Conservation (phyloP, 169 alveolate genomes). For the Plasmodium chabaudi region DNA sequence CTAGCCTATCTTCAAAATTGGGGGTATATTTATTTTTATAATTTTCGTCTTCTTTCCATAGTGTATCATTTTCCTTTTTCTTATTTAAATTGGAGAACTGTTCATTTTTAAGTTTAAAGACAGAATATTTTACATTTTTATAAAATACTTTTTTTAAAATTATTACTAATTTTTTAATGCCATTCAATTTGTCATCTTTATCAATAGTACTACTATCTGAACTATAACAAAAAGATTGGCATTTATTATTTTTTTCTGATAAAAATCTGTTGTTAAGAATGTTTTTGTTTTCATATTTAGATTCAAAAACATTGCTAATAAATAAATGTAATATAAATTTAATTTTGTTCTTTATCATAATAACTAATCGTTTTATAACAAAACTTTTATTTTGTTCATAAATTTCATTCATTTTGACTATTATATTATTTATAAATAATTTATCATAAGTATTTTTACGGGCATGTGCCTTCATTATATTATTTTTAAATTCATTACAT, state of each 20-base stretch:
- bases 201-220: background rate
- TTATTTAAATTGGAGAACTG: background rate
- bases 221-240: background rate
- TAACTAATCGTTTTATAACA: conserved; percentile 22
- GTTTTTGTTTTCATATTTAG: background rate
- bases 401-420: conserved; percentile 10
- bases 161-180: conserved; percentile 20
- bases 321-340: conserved; percentile 10
- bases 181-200: background rate
- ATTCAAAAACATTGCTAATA: conserved; percentile 16
- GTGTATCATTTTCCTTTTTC: background rate
- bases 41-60: background rate
- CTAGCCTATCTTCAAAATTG: background rate
- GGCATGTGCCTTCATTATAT: conserved; percentile 23
- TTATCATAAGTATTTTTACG: conserved; percentile 12
- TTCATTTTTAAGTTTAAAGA: conserved; percentile 1
- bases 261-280: background rate
- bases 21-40: background rate
- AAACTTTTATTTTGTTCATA: conserved; percentile 30
- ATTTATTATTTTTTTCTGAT: background rate
- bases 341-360: conserved; percentile 35
- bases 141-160: conserved; percentile 4
- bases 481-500: conserved; percentile 41
- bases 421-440: conserved; percentile 35
- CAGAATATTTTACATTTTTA: conserved; percentile 4